Evolutionary conservation across 2,329 filamentous ascomycete genomes (phyloP).

Genomic region (Proliferodiscus dingleyae): DNA sequence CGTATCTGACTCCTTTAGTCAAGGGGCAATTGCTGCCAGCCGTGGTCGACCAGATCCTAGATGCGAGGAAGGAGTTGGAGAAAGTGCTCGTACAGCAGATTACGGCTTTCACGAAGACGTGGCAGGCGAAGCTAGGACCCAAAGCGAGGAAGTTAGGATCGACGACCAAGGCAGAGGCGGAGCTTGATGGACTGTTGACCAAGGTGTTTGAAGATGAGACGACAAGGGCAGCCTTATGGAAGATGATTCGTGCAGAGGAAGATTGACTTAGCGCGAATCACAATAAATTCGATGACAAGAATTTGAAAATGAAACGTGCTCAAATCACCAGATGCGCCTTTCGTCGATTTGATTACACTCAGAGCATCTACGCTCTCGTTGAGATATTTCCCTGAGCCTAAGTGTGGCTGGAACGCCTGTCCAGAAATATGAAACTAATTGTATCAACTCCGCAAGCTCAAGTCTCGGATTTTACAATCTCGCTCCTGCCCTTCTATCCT

Average conservation of each 20-base stretch:
- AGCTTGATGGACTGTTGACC: constrained; percentile 52
- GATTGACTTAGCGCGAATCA: not conserved
- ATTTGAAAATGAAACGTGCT: not conserved
- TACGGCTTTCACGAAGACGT: constrained; percentile 57
- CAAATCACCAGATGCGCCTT: too few relatives aligned
- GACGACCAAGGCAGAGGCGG: constrained; percentile 48
- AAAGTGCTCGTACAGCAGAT: constrained; percentile 59
- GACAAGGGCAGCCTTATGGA: constrained; percentile 29
- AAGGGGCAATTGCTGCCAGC: constrained; percentile 32
- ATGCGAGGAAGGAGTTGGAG: constrained; percentile 61
- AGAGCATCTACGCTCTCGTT: too few relatives aligned
- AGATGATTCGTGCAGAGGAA: constrained; percentile 29
- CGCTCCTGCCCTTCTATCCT: constrained; percentile 11
- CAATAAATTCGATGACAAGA: not conserved
- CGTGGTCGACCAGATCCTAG: constrained; percentile 41
- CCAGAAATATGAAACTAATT: not conserved
- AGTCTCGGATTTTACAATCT: constrained; percentile 1
- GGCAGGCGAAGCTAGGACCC: constrained; percentile 45
- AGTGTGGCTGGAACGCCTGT: not conserved
- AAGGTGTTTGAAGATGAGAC: constrained; percentile 44
- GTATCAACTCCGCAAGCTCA: not conserved
- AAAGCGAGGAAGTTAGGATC: constrained; percentile 40
- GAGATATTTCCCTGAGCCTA: not conserved
- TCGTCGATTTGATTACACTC: too few relatives aligned
- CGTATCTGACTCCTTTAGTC: constrained; percentile 39